These are phyloP conservation scores for Huntiella omanensis DNA, from an alignment of 2,329 filamentous ascomycete genomes.

Conservation along the genomic window DNA sequence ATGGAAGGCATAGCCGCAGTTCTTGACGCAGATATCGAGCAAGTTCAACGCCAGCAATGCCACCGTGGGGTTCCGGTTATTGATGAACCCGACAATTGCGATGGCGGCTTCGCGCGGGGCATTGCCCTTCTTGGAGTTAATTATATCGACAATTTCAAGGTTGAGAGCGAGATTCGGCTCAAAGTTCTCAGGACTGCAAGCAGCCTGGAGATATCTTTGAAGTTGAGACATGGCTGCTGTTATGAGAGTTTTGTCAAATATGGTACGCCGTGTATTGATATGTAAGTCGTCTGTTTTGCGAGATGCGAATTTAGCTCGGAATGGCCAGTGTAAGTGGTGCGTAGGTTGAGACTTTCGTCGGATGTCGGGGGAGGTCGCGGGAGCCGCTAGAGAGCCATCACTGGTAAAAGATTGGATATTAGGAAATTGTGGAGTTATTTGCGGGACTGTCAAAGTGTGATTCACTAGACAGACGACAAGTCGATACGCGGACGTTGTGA, in stretches of 20 bases:
- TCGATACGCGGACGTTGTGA: background rate
- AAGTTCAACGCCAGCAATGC: slow-evolving; percentile 76
- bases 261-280: too few relatives aligned
- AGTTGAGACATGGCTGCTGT: slow-evolving; percentile 48
- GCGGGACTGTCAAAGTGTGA: too few relatives aligned
- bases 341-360: too few relatives aligned
- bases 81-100: slow-evolving; percentile 83
- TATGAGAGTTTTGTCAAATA: too few relatives aligned
- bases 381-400: too few relatives aligned
- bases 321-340: too few relatives aligned
- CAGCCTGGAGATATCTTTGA: slow-evolving; percentile 88
- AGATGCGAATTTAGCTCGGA: too few relatives aligned
- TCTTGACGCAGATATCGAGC: slow-evolving; percentile 98
- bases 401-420: too few relatives aligned
- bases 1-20: slow-evolving; percentile 97
- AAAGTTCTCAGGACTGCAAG: slow-evolving; percentile 92
- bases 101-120: slow-evolving; percentile 88
- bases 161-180: slow-evolving; percentile 93
- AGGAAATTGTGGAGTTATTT: too few relatives aligned
- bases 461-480: background rate
- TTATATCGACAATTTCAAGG: slow-evolving; percentile 87
- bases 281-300: too few relatives aligned
- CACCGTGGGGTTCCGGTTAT: slow-evolving; percentile 92
- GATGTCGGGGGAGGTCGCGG: too few relatives aligned
- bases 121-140: slow-evolving; percentile 94